A percentile compares a stretch with the other conserved stretches of the same genome.
phyloP scores from a whole-genome alignment of 345 rosid species.

The Salix caprea region DNA sequence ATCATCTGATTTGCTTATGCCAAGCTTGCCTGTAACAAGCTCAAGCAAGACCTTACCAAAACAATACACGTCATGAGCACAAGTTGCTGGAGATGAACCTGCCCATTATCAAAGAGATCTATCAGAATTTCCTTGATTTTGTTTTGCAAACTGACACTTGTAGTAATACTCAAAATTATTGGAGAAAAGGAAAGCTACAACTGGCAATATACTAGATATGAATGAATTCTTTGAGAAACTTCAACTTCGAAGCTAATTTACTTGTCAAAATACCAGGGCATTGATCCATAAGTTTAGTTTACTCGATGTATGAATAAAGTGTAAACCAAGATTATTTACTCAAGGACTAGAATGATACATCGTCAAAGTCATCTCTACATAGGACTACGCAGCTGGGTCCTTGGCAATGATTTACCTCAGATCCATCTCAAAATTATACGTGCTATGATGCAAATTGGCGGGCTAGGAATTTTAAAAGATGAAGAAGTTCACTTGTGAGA shows the following conservation, averaged over 20 bases:
- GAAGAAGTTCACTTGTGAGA: background rate
- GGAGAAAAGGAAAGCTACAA: background rate
- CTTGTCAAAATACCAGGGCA: no score
- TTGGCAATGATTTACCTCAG: background rate
- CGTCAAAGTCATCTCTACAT: background rate
- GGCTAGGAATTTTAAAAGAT: background rate
- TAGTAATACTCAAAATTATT: no score
- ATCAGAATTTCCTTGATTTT: constrained; percentile 7
- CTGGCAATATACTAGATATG: background rate
- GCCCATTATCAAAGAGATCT: constrained; percentile 20
- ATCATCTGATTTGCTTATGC: constrained; percentile 63
- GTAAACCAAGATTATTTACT: background rate
- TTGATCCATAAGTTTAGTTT: no score
- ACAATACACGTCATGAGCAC: constrained; percentile 83
- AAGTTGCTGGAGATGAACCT: constrained; percentile 55
- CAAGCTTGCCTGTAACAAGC: constrained; percentile 89
- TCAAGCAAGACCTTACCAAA: constrained; percentile 96
- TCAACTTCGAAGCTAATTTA: no score
- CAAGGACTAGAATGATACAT: background rate
- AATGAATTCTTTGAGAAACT: background rate
- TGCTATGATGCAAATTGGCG: background rate
- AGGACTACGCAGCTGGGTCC: background rate
- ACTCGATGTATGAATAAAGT: no score
- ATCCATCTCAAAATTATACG: background rate
- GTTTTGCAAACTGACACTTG: background rate